These are phyloP conservation scores for Pezicula carpinea DNA, from an alignment of 2,329 filamentous ascomycete genomes.

Conservation along the genomic window DNA sequence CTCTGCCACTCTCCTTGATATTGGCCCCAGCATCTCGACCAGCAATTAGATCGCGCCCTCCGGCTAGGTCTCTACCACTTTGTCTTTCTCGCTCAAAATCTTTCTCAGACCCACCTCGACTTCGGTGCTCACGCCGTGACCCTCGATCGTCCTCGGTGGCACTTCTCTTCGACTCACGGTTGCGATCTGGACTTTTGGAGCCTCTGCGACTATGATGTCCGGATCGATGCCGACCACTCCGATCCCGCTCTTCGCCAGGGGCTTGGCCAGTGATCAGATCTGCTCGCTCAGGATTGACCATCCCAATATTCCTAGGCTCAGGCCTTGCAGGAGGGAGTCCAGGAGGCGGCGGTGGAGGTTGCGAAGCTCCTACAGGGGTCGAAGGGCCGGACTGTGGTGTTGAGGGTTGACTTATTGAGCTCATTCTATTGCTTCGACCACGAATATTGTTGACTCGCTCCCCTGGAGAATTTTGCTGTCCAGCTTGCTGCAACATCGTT, in stretches of 20 bases:
- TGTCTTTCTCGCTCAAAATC: slow-evolving; percentile 15
- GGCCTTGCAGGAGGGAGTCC: slow-evolving; percentile 25
- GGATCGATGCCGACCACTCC: slow-evolving; percentile 23
- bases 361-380: slow-evolving; percentile 51
- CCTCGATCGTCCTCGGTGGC: slow-evolving; percentile 21
- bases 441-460: slow-evolving; percentile 19
- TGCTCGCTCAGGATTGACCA: slow-evolving; percentile 19
- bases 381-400: slow-evolving; percentile 45
- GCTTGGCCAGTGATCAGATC: slow-evolving; percentile 24
- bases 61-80: neutral
- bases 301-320: slow-evolving; percentile 4
- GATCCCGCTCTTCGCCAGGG: slow-evolving; percentile 22
- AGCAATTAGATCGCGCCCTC: slow-evolving; percentile 12
- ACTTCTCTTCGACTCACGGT: slow-evolving; percentile 24
- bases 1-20: slow-evolving; percentile 13
- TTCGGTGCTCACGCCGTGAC: slow-evolving; percentile 23
- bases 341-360: slow-evolving; percentile 47
- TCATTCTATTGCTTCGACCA: slow-evolving; percentile 29
- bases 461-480: slow-evolving; percentile 34
- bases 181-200: slow-evolving; percentile 24
- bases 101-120: slow-evolving; percentile 18
- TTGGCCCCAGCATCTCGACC: slow-evolving; percentile 7
- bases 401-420: slow-evolving; percentile 42
- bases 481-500: slow-evolving; percentile 49
- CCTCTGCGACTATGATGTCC: slow-evolving; percentile 26